Conservation (phyloP, 768 basidiomycete species). For the Russula dissimulans region DNA sequence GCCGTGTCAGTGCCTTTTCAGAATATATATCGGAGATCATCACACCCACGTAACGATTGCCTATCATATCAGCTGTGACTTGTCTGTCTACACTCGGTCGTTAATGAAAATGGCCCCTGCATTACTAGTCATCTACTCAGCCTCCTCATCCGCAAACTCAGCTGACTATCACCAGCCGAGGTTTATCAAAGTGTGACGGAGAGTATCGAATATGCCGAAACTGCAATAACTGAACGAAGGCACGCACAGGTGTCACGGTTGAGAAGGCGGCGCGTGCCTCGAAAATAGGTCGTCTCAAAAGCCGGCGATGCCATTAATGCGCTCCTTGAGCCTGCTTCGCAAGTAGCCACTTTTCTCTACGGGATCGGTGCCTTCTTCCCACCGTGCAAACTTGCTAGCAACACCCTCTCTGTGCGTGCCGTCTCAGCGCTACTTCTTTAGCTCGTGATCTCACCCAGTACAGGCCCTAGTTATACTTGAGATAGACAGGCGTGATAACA, state of each 20-base stretch:
- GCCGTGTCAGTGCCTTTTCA: too few relatives aligned
- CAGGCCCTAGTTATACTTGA: slow-evolving; percentile 11
- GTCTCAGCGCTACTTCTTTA: background rate
- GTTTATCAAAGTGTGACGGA: background rate
- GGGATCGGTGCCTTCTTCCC: slow-evolving; percentile 7
- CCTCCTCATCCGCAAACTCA: background rate
- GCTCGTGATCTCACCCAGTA: background rate
- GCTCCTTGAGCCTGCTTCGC: slow-evolving; percentile 11
- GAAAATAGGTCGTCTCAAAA: slow-evolving; percentile 7
- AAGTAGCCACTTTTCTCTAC: slow-evolving; percentile 13
- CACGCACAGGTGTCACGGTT: background rate
- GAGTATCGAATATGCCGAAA: slow-evolving; percentile 11
- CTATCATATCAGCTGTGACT: too few relatives aligned
- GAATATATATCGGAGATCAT: too few relatives aligned
- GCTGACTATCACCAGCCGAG: background rate
- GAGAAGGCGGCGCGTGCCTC: slow-evolving; percentile 5
- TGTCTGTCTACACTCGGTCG: too few relatives aligned
- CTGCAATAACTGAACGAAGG: background rate
- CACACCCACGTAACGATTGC: too few relatives aligned
- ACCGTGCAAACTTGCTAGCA: slow-evolving; percentile 5
- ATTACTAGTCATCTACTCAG: background rate
- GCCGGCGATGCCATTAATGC: slow-evolving; percentile 15
- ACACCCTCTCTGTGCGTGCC: background rate
- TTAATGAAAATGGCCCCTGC: too few relatives aligned
- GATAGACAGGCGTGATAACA: slow-evolving; percentile 7